phyloP scores from a whole-genome alignment of 2,329 filamentous ascomycete genomes.

The Hypoxylon sp. region DNA sequence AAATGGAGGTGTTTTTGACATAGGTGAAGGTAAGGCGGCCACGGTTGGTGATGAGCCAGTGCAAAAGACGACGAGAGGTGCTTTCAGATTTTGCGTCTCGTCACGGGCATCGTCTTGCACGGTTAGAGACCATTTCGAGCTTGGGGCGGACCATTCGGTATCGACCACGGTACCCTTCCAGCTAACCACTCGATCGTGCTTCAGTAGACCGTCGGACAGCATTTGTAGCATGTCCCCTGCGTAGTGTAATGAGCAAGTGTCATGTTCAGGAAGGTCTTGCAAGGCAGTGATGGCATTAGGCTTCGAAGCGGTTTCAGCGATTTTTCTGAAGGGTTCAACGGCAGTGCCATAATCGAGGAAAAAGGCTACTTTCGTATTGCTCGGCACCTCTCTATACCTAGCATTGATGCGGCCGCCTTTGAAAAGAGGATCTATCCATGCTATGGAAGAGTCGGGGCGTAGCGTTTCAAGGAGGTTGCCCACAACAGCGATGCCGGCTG shows the following conservation, averaged over 20 bases:
- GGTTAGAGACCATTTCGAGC: constrained; percentile 8
- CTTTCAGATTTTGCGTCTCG: neutral
- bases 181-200: constrained; percentile 15
- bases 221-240: constrained; percentile 64
- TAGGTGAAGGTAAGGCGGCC: constrained; percentile 3
- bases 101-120: constrained; percentile 44
- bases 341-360: constrained; percentile 66
- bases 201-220: constrained; percentile 54
- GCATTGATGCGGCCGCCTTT: constrained; percentile 60
- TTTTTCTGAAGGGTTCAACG: constrained; percentile 59
- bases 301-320: constrained; percentile 56
- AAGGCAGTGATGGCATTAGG: constrained; percentile 65
- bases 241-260: constrained; percentile 64
- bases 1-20: constrained; percentile 36
- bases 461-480: constrained; percentile 67
- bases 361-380: constrained; percentile 68
- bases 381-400: constrained; percentile 68
- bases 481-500: constrained; percentile 66
- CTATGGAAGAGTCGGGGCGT: constrained; percentile 55
- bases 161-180: constrained; percentile 4
- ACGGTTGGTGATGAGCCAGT: constrained; percentile 56
- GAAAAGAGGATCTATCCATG: constrained; percentile 68
- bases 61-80: constrained; percentile 60
- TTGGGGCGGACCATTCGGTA: neutral
- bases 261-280: constrained; percentile 61